Evolutionary conservation across 257 asterid species (phyloP).

Genomic region (Nicotiana obtusifolia): DNA sequence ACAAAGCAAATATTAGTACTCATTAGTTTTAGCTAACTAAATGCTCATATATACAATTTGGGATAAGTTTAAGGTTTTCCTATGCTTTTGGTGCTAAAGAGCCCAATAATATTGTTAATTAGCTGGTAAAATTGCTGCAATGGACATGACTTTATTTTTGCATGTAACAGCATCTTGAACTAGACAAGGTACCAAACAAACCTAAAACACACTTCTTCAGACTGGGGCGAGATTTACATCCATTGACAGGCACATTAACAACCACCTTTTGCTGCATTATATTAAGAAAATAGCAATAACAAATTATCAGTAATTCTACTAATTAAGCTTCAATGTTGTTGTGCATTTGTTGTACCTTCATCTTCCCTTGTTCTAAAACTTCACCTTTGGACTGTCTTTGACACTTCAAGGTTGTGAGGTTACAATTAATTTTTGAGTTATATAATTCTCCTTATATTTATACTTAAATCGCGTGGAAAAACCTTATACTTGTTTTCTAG

Average conservation of each 20-base stretch:
- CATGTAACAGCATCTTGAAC: neutral
- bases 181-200: conserved; percentile 16
- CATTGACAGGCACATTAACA: conserved; percentile 33
- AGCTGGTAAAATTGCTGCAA: neutral
- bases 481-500: neutral
- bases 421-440: neutral
- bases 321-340: neutral
- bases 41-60: neutral
- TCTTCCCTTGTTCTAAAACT: neutral
- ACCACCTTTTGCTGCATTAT: conserved; percentile 47
- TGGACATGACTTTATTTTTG: neutral
- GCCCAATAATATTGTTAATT: neutral
- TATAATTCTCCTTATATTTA: neutral
- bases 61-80: neutral
- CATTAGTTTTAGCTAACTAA: neutral
- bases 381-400: neutral
- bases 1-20: neutral
- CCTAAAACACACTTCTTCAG: conserved; percentile 40
- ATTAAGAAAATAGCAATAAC: neutral
- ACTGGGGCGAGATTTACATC: conserved; percentile 36
- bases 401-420: neutral
- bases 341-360: neutral
- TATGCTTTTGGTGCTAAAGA: neutral
- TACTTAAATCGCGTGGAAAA: neutral
- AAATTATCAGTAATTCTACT: neutral